A percentile compares a stretch with the other conserved stretches of the same genome.
Evolutionary conservation across 371 early-diverging fungal genomes (phyloP).

Genomic region (Syncephalastrum contaminatum): DNA sequence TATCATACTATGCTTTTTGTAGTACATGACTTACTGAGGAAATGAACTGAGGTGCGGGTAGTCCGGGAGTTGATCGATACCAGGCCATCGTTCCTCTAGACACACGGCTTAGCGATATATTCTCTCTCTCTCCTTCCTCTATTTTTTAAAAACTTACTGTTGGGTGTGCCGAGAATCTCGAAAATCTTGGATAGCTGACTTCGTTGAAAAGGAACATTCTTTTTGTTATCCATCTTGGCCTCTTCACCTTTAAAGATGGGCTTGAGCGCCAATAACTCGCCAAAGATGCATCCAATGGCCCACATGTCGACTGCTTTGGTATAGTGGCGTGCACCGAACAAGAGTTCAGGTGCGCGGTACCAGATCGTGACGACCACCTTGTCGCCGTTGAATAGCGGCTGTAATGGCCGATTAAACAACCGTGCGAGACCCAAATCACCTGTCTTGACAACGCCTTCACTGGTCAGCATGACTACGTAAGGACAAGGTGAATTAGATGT

Average conservation of each 20-base stretch:
- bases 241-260: slow-evolving; percentile 97
- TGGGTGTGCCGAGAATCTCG: slow-evolving; percentile 88
- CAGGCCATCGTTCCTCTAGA: slow-evolving; percentile 78
- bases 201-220: slow-evolving; percentile 87
- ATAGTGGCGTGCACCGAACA: slow-evolving; percentile 92
- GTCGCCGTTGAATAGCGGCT: slow-evolving; percentile 84
- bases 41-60: slow-evolving; percentile 57
- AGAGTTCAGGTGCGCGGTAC: slow-evolving; percentile 96
- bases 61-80: slow-evolving; percentile 74
- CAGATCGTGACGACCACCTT: slow-evolving; percentile 97
- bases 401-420: slow-evolving; percentile 76
- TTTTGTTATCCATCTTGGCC: slow-evolving; percentile 86
- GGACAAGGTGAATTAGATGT: not conserved
- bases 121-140: slow-evolving; percentile 15
- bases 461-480: slow-evolving; percentile 70
- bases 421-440: slow-evolving; percentile 93
- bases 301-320: slow-evolving; percentile 93
- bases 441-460: slow-evolving; percentile 86
- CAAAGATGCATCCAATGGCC: slow-evolving; percentile 97
- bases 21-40: slow-evolving; percentile 46
- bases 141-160: slow-evolving; percentile 72
- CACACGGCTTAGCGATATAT: not conserved
- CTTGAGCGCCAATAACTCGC: slow-evolving; percentile 82
- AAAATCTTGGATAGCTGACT: slow-evolving; percentile 89
- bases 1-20: not conserved